Conservation (phyloP, 2,329 filamentous ascomycete genomes). For the Trichoderma sp. region DNA sequence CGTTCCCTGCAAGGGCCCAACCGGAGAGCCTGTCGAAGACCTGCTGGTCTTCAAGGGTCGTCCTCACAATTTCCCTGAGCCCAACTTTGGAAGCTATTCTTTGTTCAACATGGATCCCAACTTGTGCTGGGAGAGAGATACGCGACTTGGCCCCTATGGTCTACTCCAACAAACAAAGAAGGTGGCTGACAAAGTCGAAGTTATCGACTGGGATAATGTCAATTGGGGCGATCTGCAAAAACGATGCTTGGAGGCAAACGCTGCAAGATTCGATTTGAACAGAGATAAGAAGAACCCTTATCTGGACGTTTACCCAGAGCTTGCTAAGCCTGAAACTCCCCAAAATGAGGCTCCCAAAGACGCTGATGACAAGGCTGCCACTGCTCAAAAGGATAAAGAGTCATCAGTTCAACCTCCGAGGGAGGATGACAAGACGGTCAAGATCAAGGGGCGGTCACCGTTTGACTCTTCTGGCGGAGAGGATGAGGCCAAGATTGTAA, state of each 20-base stretch:
- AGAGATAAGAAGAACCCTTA: conserved; percentile 43
- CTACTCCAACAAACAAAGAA: conserved; percentile 49
- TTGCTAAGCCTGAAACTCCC: conserved; percentile 19
- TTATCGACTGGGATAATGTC: conserved; percentile 59
- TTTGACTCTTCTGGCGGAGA: conserved; percentile 6
- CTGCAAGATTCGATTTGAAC: conserved; percentile 55
- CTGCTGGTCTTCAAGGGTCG: conserved; percentile 62
- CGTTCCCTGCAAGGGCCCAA: conserved; percentile 62
- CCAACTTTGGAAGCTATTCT: conserved; percentile 62
- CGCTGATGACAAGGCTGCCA: not conserved
- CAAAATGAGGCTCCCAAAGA: not conserved
- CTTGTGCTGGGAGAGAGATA: conserved; percentile 66
- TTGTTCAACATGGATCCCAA: conserved; percentile 59
- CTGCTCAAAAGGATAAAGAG: not conserved
- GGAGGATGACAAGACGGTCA: not conserved
- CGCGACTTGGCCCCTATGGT: conserved; percentile 67
- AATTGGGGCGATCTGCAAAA: conserved; percentile 71
- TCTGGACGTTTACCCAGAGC: conserved; percentile 41
- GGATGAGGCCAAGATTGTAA: conserved; percentile 23
- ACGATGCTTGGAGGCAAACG: conserved; percentile 63
- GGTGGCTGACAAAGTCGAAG: conserved; percentile 36
- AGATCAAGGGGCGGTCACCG: conserved; percentile 21
- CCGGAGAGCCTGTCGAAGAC: conserved; percentile 58
- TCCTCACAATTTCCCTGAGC: conserved; percentile 56
- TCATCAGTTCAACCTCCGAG: not conserved